Evolutionary conservation across 495 filamentous ascomycete genomes (phyloP).

Genomic region (Aspergillus avenaceus): DNA sequence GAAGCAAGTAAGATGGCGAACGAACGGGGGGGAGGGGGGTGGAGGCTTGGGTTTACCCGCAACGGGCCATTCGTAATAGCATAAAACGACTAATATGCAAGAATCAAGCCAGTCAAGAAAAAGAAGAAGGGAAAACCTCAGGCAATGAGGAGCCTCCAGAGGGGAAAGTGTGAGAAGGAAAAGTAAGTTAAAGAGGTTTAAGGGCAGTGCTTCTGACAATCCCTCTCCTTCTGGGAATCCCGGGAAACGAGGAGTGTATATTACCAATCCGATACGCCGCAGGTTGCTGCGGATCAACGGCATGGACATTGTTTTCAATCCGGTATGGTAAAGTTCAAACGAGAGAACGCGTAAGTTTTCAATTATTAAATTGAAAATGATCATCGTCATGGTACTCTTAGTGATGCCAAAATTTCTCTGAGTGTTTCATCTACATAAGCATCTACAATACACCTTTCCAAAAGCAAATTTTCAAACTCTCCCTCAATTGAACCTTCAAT

Average conservation of each 20-base stretch:
- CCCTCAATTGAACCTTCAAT: neutral
- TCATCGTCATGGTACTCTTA: slow-evolving; percentile 2
- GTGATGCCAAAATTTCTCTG: neutral
- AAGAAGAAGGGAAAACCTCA: slow-evolving; percentile 5
- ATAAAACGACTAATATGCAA: slow-evolving; percentile 12
- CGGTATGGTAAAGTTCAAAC: slow-evolving; percentile 6
- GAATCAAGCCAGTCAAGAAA: slow-evolving; percentile 4
- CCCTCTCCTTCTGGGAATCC: slow-evolving; percentile 6
- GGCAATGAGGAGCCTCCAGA: neutral
- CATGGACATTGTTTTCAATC: neutral
- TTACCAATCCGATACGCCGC: slow-evolving; percentile 8
- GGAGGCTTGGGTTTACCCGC: slow-evolving; percentile 19
- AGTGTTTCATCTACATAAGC: slow-evolving; percentile 11
- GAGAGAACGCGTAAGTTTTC: slow-evolving; percentile 8
- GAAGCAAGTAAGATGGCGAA: slow-evolving; percentile 10
- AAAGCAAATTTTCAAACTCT: too few species aligned
- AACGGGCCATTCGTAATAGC: slow-evolving; percentile 20
- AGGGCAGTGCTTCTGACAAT: slow-evolving; percentile 9
- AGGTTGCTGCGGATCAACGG: neutral
- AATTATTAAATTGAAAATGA: slow-evolving; percentile 3
- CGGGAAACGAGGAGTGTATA: slow-evolving; percentile 8
- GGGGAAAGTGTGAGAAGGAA: slow-evolving; percentile 8
- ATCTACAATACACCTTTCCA: neutral
- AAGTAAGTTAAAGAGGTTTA: slow-evolving; percentile 16
- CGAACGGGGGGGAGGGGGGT: slow-evolving; percentile 12